phyloP scores from a whole-genome alignment of 306 rosid species.

The Rosa persica region DNA sequence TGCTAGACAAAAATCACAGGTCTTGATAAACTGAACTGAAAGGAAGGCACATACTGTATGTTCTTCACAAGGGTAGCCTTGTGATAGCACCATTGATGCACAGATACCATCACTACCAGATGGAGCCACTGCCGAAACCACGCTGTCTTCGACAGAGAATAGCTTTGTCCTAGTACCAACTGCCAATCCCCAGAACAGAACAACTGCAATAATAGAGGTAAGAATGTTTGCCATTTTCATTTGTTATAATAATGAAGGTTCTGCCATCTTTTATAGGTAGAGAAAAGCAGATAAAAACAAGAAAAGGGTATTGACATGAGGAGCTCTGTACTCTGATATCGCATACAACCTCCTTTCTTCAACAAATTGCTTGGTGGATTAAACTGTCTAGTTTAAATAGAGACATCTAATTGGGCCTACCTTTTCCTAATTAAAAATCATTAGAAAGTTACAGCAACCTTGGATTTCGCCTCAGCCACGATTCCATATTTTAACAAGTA shows the following conservation, averaged over 20 bases:
- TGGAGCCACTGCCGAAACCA: conserved; percentile 19
- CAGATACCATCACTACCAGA: conserved; percentile 42
- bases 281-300: conserved; percentile 25
- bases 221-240: conserved; percentile 33
- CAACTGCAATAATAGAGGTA: conserved; percentile 1
- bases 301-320: conserved; percentile 22
- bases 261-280: conserved; percentile 18
- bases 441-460: neutral
- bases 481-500: conserved; percentile 21
- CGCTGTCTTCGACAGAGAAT: neutral
- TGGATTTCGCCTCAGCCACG: conserved; percentile 24
- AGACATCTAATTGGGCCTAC: conserved; percentile 29
- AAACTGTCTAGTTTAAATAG: conserved; percentile 9
- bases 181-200: conserved; percentile 26
- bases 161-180: conserved; percentile 28
- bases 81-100: conserved; percentile 43
- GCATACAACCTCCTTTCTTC: neutral
- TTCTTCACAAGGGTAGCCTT: conserved; percentile 66
- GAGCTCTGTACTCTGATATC: neutral
- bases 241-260: conserved; percentile 9
- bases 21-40: conserved; percentile 17
- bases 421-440: neutral
- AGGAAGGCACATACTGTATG: conserved; percentile 35
- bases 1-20: conserved; percentile 8
- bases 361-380: conserved; percentile 6